Conservation (phyloP, 306 rosid species). For the Senna tora region DNA sequence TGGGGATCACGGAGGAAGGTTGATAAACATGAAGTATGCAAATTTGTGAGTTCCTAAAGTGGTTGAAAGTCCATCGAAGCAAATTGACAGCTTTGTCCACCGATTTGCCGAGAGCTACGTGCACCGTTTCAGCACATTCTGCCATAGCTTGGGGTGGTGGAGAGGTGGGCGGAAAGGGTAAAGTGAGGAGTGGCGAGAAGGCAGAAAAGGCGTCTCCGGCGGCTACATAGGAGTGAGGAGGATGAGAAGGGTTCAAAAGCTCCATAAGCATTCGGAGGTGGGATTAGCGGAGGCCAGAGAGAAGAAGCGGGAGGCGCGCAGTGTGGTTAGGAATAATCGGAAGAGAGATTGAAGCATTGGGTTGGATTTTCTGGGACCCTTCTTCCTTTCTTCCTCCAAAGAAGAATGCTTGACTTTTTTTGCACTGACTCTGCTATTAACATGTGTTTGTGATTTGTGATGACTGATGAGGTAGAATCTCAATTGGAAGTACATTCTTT, state of each 20-base stretch:
- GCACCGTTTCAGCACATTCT: conserved; percentile 43
- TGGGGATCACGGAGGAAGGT: conserved; percentile 78
- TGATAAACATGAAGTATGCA: conserved; percentile 69
- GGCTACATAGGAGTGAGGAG: conserved; percentile 32
- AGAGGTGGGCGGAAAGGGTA: conserved; percentile 32
- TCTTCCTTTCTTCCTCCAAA: not conserved
- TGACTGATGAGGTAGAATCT: no score
- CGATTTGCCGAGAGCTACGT: conserved; percentile 77
- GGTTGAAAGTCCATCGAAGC: conserved; percentile 68
- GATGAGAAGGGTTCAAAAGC: conserved; percentile 55
- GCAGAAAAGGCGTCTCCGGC: conserved; percentile 41
- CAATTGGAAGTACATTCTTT: no score
- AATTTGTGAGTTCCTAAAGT: conserved; percentile 50
- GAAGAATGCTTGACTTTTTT: conserved; percentile 42
- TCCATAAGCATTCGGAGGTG: conserved; percentile 46
- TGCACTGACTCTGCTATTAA: conserved; percentile 26
- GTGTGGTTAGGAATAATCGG: not conserved
- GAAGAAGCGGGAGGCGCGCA: conserved; percentile 22
- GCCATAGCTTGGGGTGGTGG: conserved; percentile 42
- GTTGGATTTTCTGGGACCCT: not conserved
- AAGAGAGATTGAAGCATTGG: conserved; percentile 10
- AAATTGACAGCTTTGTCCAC: conserved; percentile 53
- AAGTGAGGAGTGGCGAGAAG: conserved; percentile 42
- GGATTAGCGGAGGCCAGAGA: not conserved
- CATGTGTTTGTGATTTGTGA: no score